These are phyloP conservation scores for Takakia lepidozioides DNA, from an alignment of 225 moss, liverwort and hornwort species.

Conservation along the genomic window DNA sequence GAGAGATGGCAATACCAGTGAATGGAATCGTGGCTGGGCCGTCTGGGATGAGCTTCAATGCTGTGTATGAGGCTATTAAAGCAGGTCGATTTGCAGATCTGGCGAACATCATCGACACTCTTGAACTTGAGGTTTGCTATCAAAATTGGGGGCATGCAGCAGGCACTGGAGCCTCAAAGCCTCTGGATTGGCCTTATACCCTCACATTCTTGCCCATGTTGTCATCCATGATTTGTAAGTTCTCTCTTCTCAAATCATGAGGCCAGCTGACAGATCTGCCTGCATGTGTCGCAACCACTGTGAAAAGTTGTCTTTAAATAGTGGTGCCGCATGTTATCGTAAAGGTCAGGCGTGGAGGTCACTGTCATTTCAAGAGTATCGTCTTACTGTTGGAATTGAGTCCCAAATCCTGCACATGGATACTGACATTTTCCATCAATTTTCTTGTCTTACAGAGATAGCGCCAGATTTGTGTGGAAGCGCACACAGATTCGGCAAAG, in stretches of 20 bases:
- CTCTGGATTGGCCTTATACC: conserved; percentile 82
- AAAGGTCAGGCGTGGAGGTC: too few species aligned
- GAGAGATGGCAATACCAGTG: conserved; percentile 51
- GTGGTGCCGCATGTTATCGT: too few species aligned
- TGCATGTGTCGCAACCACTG: too few species aligned
- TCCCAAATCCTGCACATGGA: too few species aligned
- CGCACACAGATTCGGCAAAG: conserved; percentile 53
- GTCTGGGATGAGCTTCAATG: conserved; percentile 18
- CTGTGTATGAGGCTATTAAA: conserved; percentile 28
- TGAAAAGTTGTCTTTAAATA: too few species aligned
- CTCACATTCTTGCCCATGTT: conserved; percentile 90
- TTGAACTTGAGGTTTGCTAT: conserved; percentile 51
- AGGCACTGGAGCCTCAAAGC: conserved; percentile 59
- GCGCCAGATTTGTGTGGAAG: conserved; percentile 95
- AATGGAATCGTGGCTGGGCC: conserved; percentile 36
- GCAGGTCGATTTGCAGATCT: conserved; percentile 31
- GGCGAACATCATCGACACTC: conserved; percentile 30
- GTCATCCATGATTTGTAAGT: conserved; percentile 88
- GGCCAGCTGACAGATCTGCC: too few species aligned
- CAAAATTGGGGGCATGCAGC: conserved; percentile 65
- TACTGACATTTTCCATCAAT: too few species aligned
- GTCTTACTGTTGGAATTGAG: too few species aligned
- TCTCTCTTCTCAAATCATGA: too few species aligned
- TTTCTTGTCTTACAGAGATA: conserved; percentile 42
- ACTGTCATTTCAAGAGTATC: too few species aligned